Evolutionary conservation across 768 basidiomycete genomes (phyloP).

Genomic region (Tricholoma furcatifolium): DNA sequence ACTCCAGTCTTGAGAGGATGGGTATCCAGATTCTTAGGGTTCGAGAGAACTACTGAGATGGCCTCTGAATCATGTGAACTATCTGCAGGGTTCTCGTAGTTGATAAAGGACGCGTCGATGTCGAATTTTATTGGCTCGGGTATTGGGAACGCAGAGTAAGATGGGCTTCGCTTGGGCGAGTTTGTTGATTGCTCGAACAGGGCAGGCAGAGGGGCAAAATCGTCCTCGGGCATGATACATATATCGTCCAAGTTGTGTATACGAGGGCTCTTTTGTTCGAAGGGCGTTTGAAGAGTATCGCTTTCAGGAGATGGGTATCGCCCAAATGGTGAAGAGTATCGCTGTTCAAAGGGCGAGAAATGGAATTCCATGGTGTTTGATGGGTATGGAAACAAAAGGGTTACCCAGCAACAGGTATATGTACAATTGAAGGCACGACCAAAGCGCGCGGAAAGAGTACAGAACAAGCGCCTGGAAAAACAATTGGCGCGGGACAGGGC

Average conservation of each 20-base stretch:
- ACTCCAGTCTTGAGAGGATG: slow-evolving; percentile 5
- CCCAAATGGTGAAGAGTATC: slow-evolving; percentile 25
- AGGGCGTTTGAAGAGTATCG: slow-evolving; percentile 40
- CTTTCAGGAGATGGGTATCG: slow-evolving; percentile 36
- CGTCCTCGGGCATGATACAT: slow-evolving; percentile 4
- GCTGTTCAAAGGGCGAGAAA: slow-evolving; percentile 30
- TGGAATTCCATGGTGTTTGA: slow-evolving; percentile 25
- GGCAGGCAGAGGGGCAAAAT: slow-evolving; percentile 4
- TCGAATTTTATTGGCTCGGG: slow-evolving; percentile 8
- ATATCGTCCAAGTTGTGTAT: neutral
- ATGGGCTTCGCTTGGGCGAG: slow-evolving; percentile 4
- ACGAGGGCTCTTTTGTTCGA: slow-evolving; percentile 21
- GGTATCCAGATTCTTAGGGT: slow-evolving; percentile 11
- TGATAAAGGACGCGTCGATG: slow-evolving; percentile 11
- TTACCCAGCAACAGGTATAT: slow-evolving; percentile 15
- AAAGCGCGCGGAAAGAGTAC: slow-evolving; percentile 12
- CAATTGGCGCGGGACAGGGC: slow-evolving; percentile 14
- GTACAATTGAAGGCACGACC: slow-evolving; percentile 16
- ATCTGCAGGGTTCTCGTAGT: slow-evolving; percentile 10
- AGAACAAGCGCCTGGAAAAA: slow-evolving; percentile 12
- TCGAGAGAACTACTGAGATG: slow-evolving; percentile 5
- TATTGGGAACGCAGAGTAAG: slow-evolving; percentile 8
- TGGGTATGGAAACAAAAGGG: slow-evolving; percentile 24
- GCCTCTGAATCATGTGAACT: slow-evolving; percentile 1
- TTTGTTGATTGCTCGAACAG: slow-evolving; percentile 8